Percentiles rank a stretch among this genome's conserved stretches.
Conservation (phyloP, 371 early-diverging fungal genomes). For the Parasitella parasitica region DNA sequence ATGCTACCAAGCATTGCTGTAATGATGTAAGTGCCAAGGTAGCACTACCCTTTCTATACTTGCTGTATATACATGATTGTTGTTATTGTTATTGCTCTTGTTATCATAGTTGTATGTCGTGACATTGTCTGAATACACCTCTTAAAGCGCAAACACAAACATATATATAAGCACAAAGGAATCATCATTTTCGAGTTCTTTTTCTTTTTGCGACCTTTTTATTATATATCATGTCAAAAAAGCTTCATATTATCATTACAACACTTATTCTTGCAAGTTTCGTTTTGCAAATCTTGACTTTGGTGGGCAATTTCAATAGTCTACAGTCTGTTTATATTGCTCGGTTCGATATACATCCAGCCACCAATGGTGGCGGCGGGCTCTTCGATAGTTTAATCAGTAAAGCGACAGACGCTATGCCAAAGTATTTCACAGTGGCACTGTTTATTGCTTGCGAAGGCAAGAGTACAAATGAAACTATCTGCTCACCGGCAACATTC, state of each 20-base stretch:
- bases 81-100: background rate
- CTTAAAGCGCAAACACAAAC: no score
- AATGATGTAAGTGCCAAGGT: background rate
- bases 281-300: constrained; percentile 14
- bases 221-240: constrained; percentile 2
- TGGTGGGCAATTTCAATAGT: constrained; percentile 17
- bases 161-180: background rate
- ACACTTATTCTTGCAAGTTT: constrained; percentile 21
- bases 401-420: background rate
- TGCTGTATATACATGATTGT: background rate
- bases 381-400: background rate
- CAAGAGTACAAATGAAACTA: constrained; percentile 1
- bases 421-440: constrained; percentile 11
- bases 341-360: constrained; percentile 3
- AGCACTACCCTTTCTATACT: background rate
- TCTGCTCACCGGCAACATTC: constrained; percentile 19
- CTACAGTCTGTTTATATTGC: constrained; percentile 18
- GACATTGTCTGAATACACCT: background rate
- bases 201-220: background rate
- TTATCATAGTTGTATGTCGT: background rate
- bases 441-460: constrained; percentile 18
- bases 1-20: background rate
- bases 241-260: constrained; percentile 2
- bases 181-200: background rate
- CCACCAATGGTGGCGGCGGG: background rate